Conservation (phyloP, 192 early-diverging fungal genomes). For the Oehlia diaphana region DNA sequence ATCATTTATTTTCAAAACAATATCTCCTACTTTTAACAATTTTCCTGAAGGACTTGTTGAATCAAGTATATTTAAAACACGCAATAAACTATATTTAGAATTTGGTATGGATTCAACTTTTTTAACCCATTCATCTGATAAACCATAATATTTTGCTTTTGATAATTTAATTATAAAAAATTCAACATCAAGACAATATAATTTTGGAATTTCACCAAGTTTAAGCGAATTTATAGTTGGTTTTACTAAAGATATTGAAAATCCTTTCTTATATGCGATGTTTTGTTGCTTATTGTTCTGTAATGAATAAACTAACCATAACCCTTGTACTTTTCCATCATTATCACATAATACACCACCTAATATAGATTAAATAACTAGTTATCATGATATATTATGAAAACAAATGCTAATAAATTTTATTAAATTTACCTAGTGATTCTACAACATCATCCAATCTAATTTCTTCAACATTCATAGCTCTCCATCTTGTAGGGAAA, state of each 20-base stretch:
- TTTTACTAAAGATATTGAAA: conserved; percentile 51
- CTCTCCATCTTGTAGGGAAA: conserved; percentile 61
- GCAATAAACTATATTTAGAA: conserved; percentile 53
- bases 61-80: conserved; percentile 60
- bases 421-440: conserved; percentile 45
- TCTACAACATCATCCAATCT: conserved; percentile 65
- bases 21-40: conserved; percentile 64
- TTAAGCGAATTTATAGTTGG: conserved; percentile 53
- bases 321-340: conserved; percentile 58
- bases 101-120: conserved; percentile 52
- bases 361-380: neutral
- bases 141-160: conserved; percentile 57
- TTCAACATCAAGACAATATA: conserved; percentile 63
- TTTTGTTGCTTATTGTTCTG: conserved; percentile 66
- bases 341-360: conserved; percentile 63
- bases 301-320: conserved; percentile 72
- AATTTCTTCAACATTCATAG: conserved; percentile 61
- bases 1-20: conserved; percentile 69
- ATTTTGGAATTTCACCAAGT: conserved; percentile 47
- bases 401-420: no score
- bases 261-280: conserved; percentile 57
- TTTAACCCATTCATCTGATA: conserved; percentile 58
- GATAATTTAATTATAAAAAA: conserved; percentile 59
- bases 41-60: conserved; percentile 51
- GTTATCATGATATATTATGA: neutral